phyloP scores from a whole-genome alignment of 805 yeast species.

The Deakozyma indianensis region DNA sequence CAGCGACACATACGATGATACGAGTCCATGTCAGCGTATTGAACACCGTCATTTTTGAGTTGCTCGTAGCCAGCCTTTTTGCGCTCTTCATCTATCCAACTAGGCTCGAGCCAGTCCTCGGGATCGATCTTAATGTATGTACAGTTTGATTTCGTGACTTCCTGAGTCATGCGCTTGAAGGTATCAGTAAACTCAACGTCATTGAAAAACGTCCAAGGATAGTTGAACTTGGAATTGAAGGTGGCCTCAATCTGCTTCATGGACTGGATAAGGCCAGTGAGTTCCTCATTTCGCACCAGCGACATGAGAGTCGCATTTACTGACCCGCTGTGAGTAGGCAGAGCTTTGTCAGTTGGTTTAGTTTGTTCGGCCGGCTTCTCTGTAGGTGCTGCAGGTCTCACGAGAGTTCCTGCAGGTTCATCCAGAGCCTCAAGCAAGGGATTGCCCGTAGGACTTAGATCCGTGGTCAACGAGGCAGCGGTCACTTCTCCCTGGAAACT shows the following conservation, averaged over 20 bases:
- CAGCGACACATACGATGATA: constrained; percentile 82
- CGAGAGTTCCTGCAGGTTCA: neutral
- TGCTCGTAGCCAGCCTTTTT: constrained; percentile 1
- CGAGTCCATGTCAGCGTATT: constrained; percentile 45
- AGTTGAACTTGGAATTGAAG: constrained; percentile 57
- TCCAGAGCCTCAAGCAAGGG: neutral
- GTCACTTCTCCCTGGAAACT: neutral
- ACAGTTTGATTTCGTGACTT: constrained; percentile 27
- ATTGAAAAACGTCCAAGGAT: constrained; percentile 71
- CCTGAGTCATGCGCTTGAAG: constrained; percentile 34
- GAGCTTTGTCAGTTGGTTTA: neutral
- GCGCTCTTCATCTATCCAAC: constrained; percentile 32
- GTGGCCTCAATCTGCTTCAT: constrained; percentile 45
- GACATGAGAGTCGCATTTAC: constrained; percentile 68
- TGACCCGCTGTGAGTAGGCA: constrained; percentile 9
- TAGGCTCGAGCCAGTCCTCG: constrained; percentile 49
- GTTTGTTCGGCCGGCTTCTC: neutral
- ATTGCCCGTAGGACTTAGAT: neutral
- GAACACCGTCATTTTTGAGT: constrained; percentile 29
- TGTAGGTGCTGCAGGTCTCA: neutral
- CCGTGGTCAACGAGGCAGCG: neutral
- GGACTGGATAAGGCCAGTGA: constrained; percentile 32
- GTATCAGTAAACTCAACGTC: constrained; percentile 48
- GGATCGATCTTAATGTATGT: constrained; percentile 29
- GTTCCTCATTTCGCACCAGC: constrained; percentile 57